Base-by-base conservation (phyloP, 352 stramenopile species). In the Phytopythium montanum region DNA sequence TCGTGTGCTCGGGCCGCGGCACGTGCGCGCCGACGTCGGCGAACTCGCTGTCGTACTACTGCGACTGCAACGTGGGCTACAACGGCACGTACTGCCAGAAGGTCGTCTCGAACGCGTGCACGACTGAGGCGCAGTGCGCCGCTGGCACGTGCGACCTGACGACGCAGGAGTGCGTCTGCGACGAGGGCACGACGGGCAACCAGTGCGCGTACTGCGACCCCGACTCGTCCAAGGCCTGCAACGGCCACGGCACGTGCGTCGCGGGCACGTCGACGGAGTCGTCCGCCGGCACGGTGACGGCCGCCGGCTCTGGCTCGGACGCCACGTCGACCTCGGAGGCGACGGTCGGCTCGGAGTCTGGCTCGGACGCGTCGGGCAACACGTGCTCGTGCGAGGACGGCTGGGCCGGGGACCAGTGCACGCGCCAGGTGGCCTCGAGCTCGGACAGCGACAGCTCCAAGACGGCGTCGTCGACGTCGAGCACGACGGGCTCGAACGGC, bases 41-140 rank as follows among this genome's bases (percentile, higher is more conserved):
- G 1, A 64, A 64, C 28, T 69, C 68, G 8, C 81, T 88, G 70
- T 55, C 82, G 34, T 92, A 90, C 69, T 41, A 62, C 51, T 92
- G 83, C 63, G 56, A 66, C 41, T 92, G 79, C 65, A 90, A 90
- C 67, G 70, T 90, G 14, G 83, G 83, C 29, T 92, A 89, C 77
- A 83, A 75, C 57, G 83, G 83, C 59, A 87, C 72, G 13, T 92
- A 85, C 70, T 92, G 83, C 59, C 68, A 92, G 64, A 85, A 82
- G 65, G 79, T 90, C 29, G 75, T 68, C 29, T 84, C 79, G 49
- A 90, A 92, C 76, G 72, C 79, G 63, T 90, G 82, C 68, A 84
- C 73, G 56, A 62, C 74, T 56, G 64, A 82, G 65, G 82, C 67
- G 12, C 76, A 89, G 59, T 92, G 82, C 66, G 73, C 79, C 38